Percentiles rank a stretch among this genome's conserved stretches.
These are phyloP conservation scores for Ehretia macrophylla DNA, from an alignment of 257 asterid species.

Conservation along the genomic window DNA sequence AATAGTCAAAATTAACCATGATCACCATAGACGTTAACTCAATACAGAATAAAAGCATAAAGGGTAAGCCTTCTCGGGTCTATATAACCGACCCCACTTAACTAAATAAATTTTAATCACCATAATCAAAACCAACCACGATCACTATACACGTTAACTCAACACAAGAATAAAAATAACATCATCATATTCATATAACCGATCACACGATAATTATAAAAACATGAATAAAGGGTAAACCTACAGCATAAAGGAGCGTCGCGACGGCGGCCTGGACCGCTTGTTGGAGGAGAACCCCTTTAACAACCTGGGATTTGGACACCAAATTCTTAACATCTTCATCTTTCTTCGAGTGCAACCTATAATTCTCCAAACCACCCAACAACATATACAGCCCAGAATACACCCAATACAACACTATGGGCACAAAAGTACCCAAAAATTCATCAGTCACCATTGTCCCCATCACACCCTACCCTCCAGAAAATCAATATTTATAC, in stretches of 20 bases:
- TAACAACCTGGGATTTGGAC: slow-evolving; percentile 62
- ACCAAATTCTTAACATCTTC: slow-evolving; percentile 94
- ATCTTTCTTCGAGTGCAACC: slow-evolving; percentile 72
- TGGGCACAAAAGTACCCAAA: slow-evolving; percentile 73
- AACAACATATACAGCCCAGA: slow-evolving; percentile 71
- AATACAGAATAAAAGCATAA: no score
- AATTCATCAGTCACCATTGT: slow-evolving; percentile 64
- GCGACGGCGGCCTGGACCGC: slow-evolving; percentile 85
- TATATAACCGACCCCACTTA: no score
- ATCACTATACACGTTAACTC: no score
- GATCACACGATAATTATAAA: neutral
- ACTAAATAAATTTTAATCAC: no score
- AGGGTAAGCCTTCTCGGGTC: no score
- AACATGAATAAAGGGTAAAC: slow-evolving; percentile 11
- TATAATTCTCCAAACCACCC: slow-evolving; percentile 63
- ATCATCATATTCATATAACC: neutral
- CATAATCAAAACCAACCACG: no score
- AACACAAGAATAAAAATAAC: no score
- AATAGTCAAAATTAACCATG: no score
- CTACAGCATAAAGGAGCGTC: slow-evolving; percentile 69
- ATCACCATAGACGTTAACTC: no score
- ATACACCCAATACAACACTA: slow-evolving; percentile 74
- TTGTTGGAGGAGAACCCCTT: slow-evolving; percentile 92
- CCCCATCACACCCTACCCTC: slow-evolving; percentile 9
- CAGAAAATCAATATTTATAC: slow-evolving; percentile 25